phyloP scores from a whole-genome alignment of 1,284 basidiomycete genomes.

The Trametes polyzona region DNA sequence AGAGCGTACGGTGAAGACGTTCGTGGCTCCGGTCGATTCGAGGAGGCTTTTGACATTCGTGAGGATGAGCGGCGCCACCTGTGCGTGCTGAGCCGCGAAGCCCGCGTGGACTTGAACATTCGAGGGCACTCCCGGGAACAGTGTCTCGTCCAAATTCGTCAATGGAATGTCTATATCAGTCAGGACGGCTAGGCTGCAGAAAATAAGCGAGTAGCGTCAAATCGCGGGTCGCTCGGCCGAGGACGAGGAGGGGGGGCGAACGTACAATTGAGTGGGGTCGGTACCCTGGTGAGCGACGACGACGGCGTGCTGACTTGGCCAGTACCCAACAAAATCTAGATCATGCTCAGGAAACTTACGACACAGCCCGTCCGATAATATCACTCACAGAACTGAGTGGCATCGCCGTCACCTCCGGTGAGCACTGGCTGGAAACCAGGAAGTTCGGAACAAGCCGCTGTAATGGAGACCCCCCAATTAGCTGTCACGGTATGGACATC shows the following conservation, averaged over 20 bases:
- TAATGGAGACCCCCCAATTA: too few relatives aligned
- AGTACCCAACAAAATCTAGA: constrained; percentile 52
- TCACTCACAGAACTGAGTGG: constrained; percentile 46
- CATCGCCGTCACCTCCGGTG: constrained; percentile 51
- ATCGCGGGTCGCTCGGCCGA: too few relatives aligned
- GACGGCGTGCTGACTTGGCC: constrained; percentile 47
- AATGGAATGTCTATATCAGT: constrained; percentile 48
- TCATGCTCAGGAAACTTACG: background rate
- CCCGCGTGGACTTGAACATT: constrained; percentile 49
- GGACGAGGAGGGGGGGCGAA: too few relatives aligned
- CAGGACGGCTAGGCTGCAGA: constrained; percentile 44
- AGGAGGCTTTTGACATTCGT: constrained; percentile 42
- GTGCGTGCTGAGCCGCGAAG: constrained; percentile 51
- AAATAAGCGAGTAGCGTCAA: background rate
- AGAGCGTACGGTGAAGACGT: constrained; percentile 40
- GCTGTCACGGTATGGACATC: too few relatives aligned
- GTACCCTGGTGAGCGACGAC: constrained; percentile 58
- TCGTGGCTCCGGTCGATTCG: constrained; percentile 34
- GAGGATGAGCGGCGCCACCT: constrained; percentile 43
- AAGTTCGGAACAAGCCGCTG: constrained; percentile 44
- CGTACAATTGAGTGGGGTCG: constrained; percentile 50
- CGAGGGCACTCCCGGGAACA: constrained; percentile 53
- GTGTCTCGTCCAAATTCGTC: constrained; percentile 38
- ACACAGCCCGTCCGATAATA: background rate
- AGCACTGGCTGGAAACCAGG: constrained; percentile 47